Conservation (phyloP, 805 yeast species). For the Hanseniaspora meyeri region DNA sequence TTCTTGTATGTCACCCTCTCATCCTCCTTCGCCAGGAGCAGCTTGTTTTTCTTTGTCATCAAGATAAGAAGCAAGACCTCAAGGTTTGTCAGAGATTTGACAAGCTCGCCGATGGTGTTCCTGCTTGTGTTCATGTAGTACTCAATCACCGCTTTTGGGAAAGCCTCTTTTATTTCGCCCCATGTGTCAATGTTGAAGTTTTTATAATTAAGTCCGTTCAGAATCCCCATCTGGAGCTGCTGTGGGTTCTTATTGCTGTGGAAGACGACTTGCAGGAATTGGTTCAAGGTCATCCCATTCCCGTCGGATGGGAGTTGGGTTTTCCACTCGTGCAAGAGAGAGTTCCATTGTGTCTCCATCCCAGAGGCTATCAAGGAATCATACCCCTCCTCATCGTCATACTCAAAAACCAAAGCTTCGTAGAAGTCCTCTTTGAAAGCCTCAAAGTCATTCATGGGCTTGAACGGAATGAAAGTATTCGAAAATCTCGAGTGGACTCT, state of each 20-base stretch:
- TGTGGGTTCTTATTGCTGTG: not conserved
- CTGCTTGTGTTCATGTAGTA: conserved; percentile 24
- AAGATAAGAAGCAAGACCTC: conserved; percentile 63
- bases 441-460: conserved; percentile 37
- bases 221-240: not conserved
- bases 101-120: conserved; percentile 20
- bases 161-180: not conserved
- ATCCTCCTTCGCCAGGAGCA: not conserved
- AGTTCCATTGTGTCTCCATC: not conserved
- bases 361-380: not conserved
- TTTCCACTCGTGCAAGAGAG: not conserved
- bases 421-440: conserved; percentile 40
- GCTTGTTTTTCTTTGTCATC: conserved; percentile 42
- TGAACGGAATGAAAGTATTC: conserved; percentile 56
- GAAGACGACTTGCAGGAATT: not conserved
- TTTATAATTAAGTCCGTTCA: conserved; percentile 13
- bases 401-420: conserved; percentile 29
- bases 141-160: conserved; percentile 12
- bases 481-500: conserved; percentile 83
- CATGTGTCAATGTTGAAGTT: conserved; percentile 2
- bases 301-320: not conserved
- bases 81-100: conserved; percentile 45
- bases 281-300: conserved; percentile 21
- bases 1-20: not conserved
- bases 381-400: conserved; percentile 19